phyloP scores from a whole-genome alignment of 23 red algal genomes.

The Agarophyton chilense region DNA sequence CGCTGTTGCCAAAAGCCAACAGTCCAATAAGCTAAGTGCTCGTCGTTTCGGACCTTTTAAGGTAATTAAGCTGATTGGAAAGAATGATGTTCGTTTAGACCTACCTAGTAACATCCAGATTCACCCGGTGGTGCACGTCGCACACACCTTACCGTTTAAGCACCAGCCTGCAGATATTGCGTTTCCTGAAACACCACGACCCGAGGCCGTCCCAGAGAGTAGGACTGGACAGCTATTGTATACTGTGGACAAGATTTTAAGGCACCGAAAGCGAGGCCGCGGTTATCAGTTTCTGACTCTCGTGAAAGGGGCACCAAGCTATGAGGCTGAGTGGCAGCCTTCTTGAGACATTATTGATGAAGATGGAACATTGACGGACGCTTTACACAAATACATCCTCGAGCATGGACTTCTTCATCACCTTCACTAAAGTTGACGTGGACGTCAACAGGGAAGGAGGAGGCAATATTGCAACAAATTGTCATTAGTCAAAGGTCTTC shows the following conservation, averaged over 20 bases:
- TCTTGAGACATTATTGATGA: neutral
- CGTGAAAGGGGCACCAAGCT: neutral
- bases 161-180: neutral
- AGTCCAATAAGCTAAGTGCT: neutral
- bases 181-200: neutral
- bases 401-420: too few species aligned
- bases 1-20: neutral
- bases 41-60: neutral
- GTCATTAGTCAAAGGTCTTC: too few species aligned
- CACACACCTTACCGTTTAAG: neutral
- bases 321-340: slow-evolving; percentile 14
- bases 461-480: too few species aligned
- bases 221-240: neutral
- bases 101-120: slow-evolving; percentile 6
- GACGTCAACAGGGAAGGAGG: too few species aligned
- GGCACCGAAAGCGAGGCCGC: neutral
- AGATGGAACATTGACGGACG: neutral
- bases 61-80: neutral
- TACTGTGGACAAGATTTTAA: neutral
- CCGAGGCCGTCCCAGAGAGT: neutral
- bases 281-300: neutral
- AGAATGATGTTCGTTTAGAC: slow-evolving; percentile 3
- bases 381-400: neutral
- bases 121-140: neutral
- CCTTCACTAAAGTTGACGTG: too few species aligned